Evolutionary conservation across 1,284 basidiomycete genomes (phyloP).

Genomic region (Somion occarium): DNA sequence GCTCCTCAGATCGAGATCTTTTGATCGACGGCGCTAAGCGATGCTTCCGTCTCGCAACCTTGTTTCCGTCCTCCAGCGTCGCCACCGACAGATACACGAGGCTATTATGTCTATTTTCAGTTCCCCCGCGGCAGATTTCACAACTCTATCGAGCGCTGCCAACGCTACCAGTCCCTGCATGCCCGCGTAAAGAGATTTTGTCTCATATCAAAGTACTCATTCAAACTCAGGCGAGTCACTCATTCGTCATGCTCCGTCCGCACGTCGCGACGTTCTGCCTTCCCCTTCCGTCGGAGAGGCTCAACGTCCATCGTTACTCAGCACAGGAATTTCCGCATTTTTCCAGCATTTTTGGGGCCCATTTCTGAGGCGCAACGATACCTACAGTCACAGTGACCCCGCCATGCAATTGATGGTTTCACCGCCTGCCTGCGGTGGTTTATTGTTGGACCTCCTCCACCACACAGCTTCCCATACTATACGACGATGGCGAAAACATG

Average conservation of each 20-base stretch:
- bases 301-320: not conserved
- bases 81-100: not conserved
- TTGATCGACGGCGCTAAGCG: no score
- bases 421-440: not conserved
- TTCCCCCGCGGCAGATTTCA: not conserved
- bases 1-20: no score
- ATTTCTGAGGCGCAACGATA: not conserved
- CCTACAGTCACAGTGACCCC: not conserved
- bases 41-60: not conserved
- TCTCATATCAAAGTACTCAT: no score
- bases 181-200: no score
- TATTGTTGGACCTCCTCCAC: not conserved
- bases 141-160: no score
- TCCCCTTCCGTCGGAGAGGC: not conserved
- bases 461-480: not conserved
- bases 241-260: not conserved
- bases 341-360: not conserved
- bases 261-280: not conserved
- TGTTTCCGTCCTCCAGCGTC: not conserved
- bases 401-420: not conserved
- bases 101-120: not conserved
- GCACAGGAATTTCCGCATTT: not conserved
- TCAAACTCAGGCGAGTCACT: no score
- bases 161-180: not conserved
- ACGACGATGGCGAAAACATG: no score